These are phyloP conservation scores for Parietaria judaica DNA, from an alignment of 306 rosid genomes.

Conservation along the genomic window DNA sequence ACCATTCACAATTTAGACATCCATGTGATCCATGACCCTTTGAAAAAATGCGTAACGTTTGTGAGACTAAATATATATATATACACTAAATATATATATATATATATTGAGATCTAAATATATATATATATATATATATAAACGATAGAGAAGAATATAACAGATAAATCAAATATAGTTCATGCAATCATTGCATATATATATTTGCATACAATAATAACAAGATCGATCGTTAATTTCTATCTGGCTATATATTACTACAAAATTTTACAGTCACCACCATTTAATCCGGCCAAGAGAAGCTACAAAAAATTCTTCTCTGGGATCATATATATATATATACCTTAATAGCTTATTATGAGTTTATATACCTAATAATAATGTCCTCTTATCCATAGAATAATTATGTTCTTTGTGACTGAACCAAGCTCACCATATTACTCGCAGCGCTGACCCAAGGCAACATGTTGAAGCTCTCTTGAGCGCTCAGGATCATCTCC, in stretches of 20 bases:
- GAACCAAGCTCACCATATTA: slow-evolving; percentile 12
- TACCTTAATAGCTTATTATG: too few relatives aligned
- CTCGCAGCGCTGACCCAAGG: slow-evolving; percentile 9
- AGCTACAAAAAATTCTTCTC: neutral
- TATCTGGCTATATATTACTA: neutral
- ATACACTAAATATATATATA: too few relatives aligned
- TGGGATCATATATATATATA: neutral
- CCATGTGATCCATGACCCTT: too few relatives aligned
- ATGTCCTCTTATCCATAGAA: neutral
- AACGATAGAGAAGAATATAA: neutral
- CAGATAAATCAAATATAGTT: neutral
- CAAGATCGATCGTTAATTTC: neutral
- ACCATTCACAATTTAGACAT: too few relatives aligned
- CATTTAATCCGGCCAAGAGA: neutral
- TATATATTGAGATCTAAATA: too few relatives aligned
- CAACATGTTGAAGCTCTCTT: slow-evolving; percentile 13
- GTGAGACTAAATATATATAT: too few relatives aligned
- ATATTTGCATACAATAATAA: neutral
- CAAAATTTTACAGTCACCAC: neutral
- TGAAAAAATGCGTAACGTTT: too few relatives aligned
- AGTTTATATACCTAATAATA: too few relatives aligned
- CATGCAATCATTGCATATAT: neutral
- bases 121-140: too few relatives aligned
- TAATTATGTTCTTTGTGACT: slow-evolving; percentile 10
- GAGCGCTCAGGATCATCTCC: slow-evolving; percentile 6